phyloP scores from a whole-genome alignment of 176 grass and related monocot genomes.

The Aegilops bicornis region DNA sequence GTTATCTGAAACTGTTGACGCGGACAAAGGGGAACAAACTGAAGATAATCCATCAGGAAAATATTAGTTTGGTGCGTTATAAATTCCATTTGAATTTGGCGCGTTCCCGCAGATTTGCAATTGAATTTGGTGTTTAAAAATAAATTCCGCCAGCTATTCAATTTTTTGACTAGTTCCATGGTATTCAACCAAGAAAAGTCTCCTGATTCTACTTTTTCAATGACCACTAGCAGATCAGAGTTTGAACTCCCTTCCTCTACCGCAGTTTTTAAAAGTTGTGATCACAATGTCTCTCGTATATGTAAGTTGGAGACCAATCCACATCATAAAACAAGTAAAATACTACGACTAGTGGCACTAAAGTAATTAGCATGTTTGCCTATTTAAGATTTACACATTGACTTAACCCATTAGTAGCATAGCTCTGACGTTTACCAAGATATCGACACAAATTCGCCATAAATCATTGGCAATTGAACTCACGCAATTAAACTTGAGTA shows the following conservation, averaged over 20 bases:
- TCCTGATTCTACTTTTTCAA: neutral
- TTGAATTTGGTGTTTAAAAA: neutral
- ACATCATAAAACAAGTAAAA: neutral
- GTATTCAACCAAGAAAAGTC: neutral
- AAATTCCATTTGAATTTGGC: neutral
- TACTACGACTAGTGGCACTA: neutral
- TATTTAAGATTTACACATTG: neutral
- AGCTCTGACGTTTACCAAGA: neutral
- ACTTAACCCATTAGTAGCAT: neutral
- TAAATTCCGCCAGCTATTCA: neutral
- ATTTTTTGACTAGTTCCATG: neutral
- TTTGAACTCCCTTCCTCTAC: neutral
- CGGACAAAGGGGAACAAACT: neutral
- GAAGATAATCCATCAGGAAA: neutral
- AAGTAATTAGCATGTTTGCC: neutral
- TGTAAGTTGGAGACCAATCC: conserved; percentile 45
- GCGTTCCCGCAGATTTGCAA: no score
- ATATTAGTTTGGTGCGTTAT: neutral
- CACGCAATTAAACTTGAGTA: no score
- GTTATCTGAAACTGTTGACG: neutral
- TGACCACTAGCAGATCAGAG: no score
- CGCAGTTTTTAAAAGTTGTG: neutral
- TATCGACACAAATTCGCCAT: neutral
- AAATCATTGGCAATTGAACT: neutral
- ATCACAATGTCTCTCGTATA: neutral